A percentile compares a stretch with the other conserved stretches of the same genome.
These are phyloP conservation scores for Russula compacta DNA, from an alignment of 768 basidiomycete species.

Conservation along the genomic window DNA sequence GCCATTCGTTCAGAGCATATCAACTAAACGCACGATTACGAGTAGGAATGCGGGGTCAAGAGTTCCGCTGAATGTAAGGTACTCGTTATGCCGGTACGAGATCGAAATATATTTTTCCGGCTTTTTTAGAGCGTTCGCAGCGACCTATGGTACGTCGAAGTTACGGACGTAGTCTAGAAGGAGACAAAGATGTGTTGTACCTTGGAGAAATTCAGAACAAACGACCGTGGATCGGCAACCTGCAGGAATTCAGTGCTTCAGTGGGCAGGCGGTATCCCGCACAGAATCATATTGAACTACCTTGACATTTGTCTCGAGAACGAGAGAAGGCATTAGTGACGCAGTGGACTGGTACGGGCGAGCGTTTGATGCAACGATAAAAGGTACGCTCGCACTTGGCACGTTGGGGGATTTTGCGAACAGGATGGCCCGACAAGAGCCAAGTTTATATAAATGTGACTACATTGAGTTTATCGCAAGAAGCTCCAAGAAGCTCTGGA, in stretches of 20 bases:
- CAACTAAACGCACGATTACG: slow-evolving; percentile 38
- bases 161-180: not conserved
- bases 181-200: not conserved
- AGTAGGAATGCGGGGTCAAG: slow-evolving; percentile 60
- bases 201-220: slow-evolving; percentile 15
- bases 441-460: no score
- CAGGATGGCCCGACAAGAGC: no score
- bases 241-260: not conserved
- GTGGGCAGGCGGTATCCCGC: not conserved
- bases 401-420: no score
- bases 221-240: slow-evolving; percentile 2
- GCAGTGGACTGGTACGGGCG: no score
- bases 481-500: no score
- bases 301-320: slow-evolving; percentile 18
- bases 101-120: slow-evolving; percentile 48
- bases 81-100: slow-evolving; percentile 48
- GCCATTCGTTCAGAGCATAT: not conserved
- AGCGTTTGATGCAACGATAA: no score
- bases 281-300: not conserved
- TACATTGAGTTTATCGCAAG: no score
- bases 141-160: slow-evolving; percentile 31
- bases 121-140: slow-evolving; percentile 44
- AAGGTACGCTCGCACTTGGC: no score
- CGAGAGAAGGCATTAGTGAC: slow-evolving; percentile 8
- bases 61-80: slow-evolving; percentile 49